Percentiles rank a stretch among this genome's conserved stretches.
These are phyloP conservation scores for Symmetrospora coprosmae DNA, from an alignment of 768 basidiomycete species.

Conservation along the genomic window DNA sequence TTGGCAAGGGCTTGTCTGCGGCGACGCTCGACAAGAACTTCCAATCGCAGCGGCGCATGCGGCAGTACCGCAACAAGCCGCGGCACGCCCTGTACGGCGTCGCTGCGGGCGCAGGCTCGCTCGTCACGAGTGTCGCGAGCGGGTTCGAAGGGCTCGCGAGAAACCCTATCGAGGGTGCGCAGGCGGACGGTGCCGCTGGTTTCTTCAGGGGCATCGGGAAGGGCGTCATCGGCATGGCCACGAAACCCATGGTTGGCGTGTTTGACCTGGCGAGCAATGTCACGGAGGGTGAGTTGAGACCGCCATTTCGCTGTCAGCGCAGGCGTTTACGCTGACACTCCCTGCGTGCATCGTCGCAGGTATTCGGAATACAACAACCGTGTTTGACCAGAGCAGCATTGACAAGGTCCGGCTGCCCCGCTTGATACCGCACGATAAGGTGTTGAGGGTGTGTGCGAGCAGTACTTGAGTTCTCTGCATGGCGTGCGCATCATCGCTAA, in stretches of 20 bases:
- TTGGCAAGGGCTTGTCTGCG: constrained; percentile 92
- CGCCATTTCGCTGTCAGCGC: no score
- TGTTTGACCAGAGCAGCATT: constrained; percentile 79
- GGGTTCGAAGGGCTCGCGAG: constrained; percentile 87
- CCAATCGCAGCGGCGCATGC: constrained; percentile 73
- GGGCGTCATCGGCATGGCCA: constrained; percentile 83
- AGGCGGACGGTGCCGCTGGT: constrained; percentile 78
- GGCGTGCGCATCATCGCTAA: no score
- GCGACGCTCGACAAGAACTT: constrained; percentile 95
- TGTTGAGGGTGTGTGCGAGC: constrained; percentile 53
- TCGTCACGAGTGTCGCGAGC: constrained; percentile 84
- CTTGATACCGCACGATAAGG: constrained; percentile 69
- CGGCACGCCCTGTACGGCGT: constrained; percentile 99
- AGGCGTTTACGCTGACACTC: neutral
- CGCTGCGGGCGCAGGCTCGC: constrained; percentile 79
- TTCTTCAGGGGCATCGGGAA: constrained; percentile 98
- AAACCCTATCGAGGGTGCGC: constrained; percentile 81
- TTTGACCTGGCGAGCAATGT: constrained; percentile 92
- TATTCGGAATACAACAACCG: constrained; percentile 94
- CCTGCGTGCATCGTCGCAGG: constrained; percentile 41
- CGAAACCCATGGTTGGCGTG: constrained; percentile 91
- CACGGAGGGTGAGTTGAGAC: constrained; percentile 53
- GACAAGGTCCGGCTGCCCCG: constrained; percentile 81
- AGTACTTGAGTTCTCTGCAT: neutral
- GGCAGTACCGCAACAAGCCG: constrained; percentile 80